These are phyloP conservation scores for Malus hybrid DNA, from an alignment of 331 rosid species.

Conservation along the genomic window DNA sequence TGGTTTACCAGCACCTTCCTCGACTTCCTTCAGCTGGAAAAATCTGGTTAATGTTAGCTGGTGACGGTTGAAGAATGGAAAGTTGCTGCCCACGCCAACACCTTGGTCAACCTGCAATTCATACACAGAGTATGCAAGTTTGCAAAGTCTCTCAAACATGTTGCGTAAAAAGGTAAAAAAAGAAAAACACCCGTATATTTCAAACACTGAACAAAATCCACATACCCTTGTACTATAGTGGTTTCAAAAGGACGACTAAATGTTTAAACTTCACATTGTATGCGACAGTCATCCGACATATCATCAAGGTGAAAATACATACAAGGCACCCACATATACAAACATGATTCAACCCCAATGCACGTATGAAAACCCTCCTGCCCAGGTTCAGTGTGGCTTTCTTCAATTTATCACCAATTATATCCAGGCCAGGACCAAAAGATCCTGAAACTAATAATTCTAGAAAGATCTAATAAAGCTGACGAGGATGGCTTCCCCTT, in stretches of 20 bases:
- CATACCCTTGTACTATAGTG: background rate
- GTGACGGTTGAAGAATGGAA: constrained; percentile 90
- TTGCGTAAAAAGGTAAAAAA: background rate
- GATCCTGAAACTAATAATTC: background rate
- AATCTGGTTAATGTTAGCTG: constrained; percentile 76
- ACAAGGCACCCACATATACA: background rate
- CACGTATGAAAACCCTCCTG: background rate
- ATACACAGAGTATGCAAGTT: background rate
- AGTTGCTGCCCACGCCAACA: constrained; percentile 75
- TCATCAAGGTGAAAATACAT: background rate
- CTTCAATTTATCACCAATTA: background rate
- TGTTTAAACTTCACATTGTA: background rate
- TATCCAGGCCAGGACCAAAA: background rate
- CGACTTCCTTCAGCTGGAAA: constrained; percentile 59
- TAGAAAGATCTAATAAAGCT: background rate
- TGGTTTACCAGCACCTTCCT: constrained; percentile 90
- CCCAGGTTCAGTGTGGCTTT: background rate
- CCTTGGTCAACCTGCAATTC: constrained; percentile 87
- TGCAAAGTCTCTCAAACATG: constrained; percentile 1
- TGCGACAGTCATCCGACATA: background rate
- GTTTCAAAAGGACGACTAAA: background rate
- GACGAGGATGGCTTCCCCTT: background rate
- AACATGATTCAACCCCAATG: background rate
- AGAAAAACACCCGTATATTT: background rate
- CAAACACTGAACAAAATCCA: background rate